phyloP scores from a whole-genome alignment of 345 rosid species.

The Heritiera fomes region DNA sequence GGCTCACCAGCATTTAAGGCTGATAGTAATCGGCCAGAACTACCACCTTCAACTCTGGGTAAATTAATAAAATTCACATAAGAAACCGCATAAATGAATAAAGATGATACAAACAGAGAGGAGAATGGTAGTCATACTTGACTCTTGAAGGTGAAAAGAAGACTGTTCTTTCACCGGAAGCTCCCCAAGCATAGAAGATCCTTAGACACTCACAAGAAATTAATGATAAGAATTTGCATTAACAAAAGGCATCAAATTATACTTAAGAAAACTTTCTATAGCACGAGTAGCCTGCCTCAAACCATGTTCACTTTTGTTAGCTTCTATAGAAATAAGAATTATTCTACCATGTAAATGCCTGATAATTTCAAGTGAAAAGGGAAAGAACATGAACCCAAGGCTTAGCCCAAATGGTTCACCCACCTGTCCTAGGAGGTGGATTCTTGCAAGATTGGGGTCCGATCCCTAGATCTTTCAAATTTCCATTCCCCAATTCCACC shows the following conservation, averaged over 20 bases:
- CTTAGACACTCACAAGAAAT: constrained; percentile 32
- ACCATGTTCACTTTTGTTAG: background rate
- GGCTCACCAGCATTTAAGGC: constrained; percentile 43
- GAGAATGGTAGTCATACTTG: constrained; percentile 56
- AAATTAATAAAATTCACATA: constrained; percentile 29
- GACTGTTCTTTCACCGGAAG: constrained; percentile 76
- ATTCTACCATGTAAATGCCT: background rate
- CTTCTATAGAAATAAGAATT: background rate
- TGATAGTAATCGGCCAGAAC: constrained; percentile 46
- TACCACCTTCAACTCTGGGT: constrained; percentile 78
- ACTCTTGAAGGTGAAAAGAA: constrained; percentile 80
- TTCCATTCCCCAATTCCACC: background rate
- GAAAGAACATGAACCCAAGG: constrained; percentile 1
- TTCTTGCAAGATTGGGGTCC: background rate
- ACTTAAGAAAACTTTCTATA: background rate
- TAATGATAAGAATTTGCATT: constrained; percentile 12
- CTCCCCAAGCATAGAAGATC: constrained; percentile 56
- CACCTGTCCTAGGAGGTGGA: background rate
- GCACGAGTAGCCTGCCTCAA: background rate
- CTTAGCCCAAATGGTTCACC: background rate
- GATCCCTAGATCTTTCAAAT: background rate
- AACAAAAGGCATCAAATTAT: constrained; percentile 5
- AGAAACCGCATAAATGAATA: constrained; percentile 17
- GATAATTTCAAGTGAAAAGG: constrained; percentile 9
- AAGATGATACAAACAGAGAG: constrained; percentile 24